These are phyloP conservation scores for Phaeosphaeriaceae sp. DNA, from an alignment of 2,329 filamentous ascomycete species.

Conservation along the genomic window DNA sequence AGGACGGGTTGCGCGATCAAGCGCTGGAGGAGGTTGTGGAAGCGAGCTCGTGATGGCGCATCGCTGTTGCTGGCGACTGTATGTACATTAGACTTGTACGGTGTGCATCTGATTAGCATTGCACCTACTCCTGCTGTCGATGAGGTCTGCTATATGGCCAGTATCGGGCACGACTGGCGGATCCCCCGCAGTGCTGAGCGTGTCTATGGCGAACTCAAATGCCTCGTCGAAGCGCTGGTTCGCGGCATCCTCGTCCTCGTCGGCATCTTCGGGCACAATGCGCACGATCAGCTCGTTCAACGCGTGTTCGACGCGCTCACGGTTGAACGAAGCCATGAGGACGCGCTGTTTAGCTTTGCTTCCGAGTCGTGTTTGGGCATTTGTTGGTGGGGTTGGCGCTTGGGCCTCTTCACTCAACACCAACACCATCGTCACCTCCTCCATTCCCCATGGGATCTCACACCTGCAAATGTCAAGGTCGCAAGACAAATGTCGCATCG, in stretches of 20 bases:
- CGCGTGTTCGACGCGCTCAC: conserved; percentile 75
- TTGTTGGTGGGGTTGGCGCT: conserved; percentile 3
- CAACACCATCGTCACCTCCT: background rate
- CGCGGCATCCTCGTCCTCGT: conserved; percentile 71
- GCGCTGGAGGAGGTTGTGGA: conserved; percentile 89
- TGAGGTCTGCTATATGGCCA: conserved; percentile 90
- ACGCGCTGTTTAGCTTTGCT: conserved; percentile 26
- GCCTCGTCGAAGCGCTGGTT: conserved; percentile 73
- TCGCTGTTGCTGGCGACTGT: conserved; percentile 70
- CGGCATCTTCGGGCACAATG: conserved; percentile 70
- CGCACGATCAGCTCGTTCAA: conserved; percentile 80
- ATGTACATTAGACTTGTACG: conserved; percentile 12
- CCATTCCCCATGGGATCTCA: background rate
- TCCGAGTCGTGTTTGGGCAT: conserved; percentile 8
- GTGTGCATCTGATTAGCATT: background rate
- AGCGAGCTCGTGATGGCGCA: conserved; percentile 75
- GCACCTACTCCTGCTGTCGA: conserved; percentile 73
- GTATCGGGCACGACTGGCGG: conserved; percentile 72
- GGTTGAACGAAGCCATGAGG: conserved; percentile 43
- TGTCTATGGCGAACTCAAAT: conserved; percentile 58
- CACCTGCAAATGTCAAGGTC: background rate
- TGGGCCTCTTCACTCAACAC: background rate
- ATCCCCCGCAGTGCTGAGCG: conserved; percentile 54
- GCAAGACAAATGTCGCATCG: background rate
- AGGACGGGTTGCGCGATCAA: conserved; percentile 90